Conservation (phyloP, 352 stramenopile species). For the Pythium plurisporium region DNA sequence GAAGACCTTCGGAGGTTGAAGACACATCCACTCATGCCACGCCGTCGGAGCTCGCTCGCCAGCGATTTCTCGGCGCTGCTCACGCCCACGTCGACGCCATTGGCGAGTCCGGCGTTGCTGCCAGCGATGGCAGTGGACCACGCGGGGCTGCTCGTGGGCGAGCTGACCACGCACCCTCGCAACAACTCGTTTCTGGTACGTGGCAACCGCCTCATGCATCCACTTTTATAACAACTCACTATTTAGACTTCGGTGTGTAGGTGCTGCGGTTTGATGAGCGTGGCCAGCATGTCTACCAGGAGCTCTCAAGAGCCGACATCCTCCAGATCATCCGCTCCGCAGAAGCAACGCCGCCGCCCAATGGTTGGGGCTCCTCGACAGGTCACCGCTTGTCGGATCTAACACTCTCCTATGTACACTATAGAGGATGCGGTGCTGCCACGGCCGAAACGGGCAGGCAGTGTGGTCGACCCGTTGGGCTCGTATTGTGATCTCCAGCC, state of each 20-base stretch:
- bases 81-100: slow-evolving; percentile 14
- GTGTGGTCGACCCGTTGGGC: slow-evolving; percentile 11
- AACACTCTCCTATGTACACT: too few species aligned
- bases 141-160: neutral
- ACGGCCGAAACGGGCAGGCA: slow-evolving; percentile 6
- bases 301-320: slow-evolving; percentile 26
- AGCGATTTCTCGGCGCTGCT: slow-evolving; percentile 15
- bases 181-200: slow-evolving; percentile 23
- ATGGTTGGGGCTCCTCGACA: slow-evolving; percentile 7
- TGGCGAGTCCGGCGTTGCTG: neutral
- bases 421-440: neutral
- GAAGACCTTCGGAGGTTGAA: too few species aligned
- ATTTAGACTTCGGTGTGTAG: too few species aligned
- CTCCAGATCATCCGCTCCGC: slow-evolving; percentile 29
- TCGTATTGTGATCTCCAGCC: slow-evolving; percentile 34
- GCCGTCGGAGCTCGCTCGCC: too few species aligned
- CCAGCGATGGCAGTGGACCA: too few species aligned
- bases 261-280: slow-evolving; percentile 28
- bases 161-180: neutral
- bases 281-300: slow-evolving; percentile 24
- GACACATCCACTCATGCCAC: too few species aligned
- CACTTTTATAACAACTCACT: too few species aligned
- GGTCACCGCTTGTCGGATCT: too few species aligned
- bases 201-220: too few species aligned
- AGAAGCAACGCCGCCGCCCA: slow-evolving; percentile 4